Evolutionary conservation across 306 rosid genomes (phyloP), one percentile per base, ranked within the genome.

Genomic region (Castanea mollissima): DNA sequence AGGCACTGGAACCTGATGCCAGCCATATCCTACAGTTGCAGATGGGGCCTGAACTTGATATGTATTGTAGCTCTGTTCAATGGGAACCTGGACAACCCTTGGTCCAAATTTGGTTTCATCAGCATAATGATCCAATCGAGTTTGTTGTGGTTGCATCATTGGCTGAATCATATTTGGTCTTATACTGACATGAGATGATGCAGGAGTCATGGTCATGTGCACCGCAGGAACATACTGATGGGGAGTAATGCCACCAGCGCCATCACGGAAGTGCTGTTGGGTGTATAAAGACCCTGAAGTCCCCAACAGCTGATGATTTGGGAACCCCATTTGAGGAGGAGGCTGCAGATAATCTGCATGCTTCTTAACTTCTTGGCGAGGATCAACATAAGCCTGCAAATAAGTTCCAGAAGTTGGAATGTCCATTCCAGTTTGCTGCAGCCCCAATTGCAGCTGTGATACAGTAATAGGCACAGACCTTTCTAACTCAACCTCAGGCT

Each of bases 1-100:
- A 32, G 83, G 87, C 38, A 75, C 21, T 21, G 93, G 91, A 82
- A 91, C 87, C 79, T 86, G 94, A 84, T 88, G 92, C 91, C 92
- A 86, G n/a, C 91, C 83, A 77, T 81, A 83, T 76, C 93, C 91
- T 52, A 65, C 85, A 18, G 81, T 65, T 59, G 85, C 56, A 54
- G 90, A 55, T 25, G 92, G 87, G 60, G 85, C 88, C 73, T 80
- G 86, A 86, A 89, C 90, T 71, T 84, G 94, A 78, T 82, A 89
- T 19, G 88, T 21, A 69, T 73, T 88, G 78, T 90, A 92, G 88
- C 85, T 80, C 55, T 80, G 91, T 41, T 94, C 98, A 38, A 83
- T 79, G 38, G 97, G 94, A 81, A 87, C 79, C 82, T 89, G 98
- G 76, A 90, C 69, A 79, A 88, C 80, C 80, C 89, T 85, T 20